Percentiles rank a stretch among this genome's conserved stretches.
phyloP scores from a whole-genome alignment of 345 rosid species.

The Moricandia moricandioides region DNA sequence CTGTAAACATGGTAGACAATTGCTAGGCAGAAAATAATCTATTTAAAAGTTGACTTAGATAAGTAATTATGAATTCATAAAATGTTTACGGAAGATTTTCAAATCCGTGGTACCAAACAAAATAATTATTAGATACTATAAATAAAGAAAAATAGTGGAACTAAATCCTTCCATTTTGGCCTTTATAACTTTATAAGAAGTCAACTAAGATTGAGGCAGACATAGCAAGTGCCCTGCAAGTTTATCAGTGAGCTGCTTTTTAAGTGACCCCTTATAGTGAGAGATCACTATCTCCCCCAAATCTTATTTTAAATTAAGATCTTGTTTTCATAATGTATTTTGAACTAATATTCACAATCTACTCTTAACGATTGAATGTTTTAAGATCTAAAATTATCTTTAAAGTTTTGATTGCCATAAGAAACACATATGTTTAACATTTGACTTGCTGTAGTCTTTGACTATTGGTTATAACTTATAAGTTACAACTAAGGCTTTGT shows the following conservation, averaged over 20 bases:
- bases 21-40: neutral
- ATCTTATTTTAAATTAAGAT: slow-evolving; percentile 4
- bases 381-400: neutral
- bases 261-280: slow-evolving; percentile 38
- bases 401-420: neutral
- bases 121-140: neutral
- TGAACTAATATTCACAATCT: slow-evolving; percentile 17
- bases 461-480: neutral
- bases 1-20: neutral
- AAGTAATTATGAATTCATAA: neutral
- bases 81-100: slow-evolving; percentile 15
- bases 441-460: neutral
- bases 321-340: slow-evolving; percentile 13
- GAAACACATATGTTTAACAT: neutral
- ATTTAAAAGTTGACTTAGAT: neutral
- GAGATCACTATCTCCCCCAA: slow-evolving; percentile 26
- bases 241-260: slow-evolving; percentile 35
- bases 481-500: neutral
- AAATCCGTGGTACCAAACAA: slow-evolving; percentile 26
- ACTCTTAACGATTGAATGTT: neutral
- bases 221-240: slow-evolving; percentile 53
- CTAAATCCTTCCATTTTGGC: slow-evolving; percentile 43
- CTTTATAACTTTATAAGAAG: slow-evolving; percentile 40
- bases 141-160: slow-evolving; percentile 31
- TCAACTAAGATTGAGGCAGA: slow-evolving; percentile 42